Base-by-base conservation (phyloP, 2,329 filamentous ascomycete genomes). In the Aquanectria penicillioides region DNA sequence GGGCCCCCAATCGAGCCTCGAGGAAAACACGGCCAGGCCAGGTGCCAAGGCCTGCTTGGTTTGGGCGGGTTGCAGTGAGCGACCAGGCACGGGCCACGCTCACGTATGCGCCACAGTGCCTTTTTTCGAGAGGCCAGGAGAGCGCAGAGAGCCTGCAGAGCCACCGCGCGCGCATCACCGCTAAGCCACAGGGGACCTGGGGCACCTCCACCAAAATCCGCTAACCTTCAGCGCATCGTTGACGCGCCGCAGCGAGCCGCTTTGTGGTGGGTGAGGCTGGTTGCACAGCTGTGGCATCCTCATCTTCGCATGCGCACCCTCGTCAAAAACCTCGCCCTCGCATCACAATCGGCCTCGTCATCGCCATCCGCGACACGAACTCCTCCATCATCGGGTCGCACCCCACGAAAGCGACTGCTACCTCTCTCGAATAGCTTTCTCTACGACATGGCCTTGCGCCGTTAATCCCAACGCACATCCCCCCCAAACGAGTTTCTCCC, bases 171-270 rank as follows among this genome's bases (percentile, higher is more conserved):
- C 47, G 34, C 13, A 18, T 28, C 41, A 46, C 41, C 64, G 64
- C 65, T 66, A 70, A 57, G 53, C 44, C 44, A 52, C 49, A 41
- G 49, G 54, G 64, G 57, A 62, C 52, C 20, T 26, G 12, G 50
- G 37, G 52, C 36, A 53, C 50, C 31, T 44, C 50, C 57, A 48
- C 43, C 37, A 37, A 59, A 59, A 47, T 53, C 61, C 47, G 60
- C 49, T 60, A 47, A 54, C 28, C 33, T 64, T 62, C 61, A 65
- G 61, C 52, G 61, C 61, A 61, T 63, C 62, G 56, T 59, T 63
- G 65, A 71, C 68, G 68, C 68, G 68, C 67, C 54, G 61, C 53
- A 68, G 64, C 64, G 49, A 36, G 26, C 31, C 41, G 48, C 55
- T 57, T 40, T 50, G 22, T 61, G 44, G 47, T 47, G 50, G 36